Conservation (phyloP, 768 basidiomycete species). For the Mycena maculata region DNA sequence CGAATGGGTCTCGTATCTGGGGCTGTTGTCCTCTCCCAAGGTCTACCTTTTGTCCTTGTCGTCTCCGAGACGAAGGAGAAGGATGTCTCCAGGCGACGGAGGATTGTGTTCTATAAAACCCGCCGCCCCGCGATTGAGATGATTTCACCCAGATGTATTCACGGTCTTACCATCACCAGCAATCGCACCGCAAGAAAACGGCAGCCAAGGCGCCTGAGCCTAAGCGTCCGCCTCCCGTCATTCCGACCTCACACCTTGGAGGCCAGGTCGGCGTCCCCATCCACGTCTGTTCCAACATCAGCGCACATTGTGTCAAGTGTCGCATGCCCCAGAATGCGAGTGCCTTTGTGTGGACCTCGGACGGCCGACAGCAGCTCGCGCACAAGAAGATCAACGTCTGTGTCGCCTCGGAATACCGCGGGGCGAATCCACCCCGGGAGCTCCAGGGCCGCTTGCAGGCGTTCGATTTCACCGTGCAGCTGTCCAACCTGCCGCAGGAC, state of each 20-base stretch:
- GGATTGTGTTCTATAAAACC: no score
- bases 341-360: not conserved
- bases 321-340: not conserved
- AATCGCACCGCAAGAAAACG: not conserved
- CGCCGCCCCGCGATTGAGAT: no score
- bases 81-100: not conserved
- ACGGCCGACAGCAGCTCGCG: not conserved
- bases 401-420: not conserved
- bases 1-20: no score
- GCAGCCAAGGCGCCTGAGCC: not conserved
- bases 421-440: not conserved
- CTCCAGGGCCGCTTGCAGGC: not conserved
- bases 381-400: conserved; percentile 8
- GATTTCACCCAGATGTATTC: not conserved
- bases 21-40: no score
- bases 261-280: not conserved
- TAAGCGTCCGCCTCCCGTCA: not conserved
- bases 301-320: not conserved
- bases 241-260: not conserved
- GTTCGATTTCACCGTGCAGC: conserved; percentile 11
- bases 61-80: not conserved
- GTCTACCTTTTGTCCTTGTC: not conserved
- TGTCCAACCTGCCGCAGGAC: not conserved
- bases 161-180: not conserved
- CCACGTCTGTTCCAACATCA: not conserved